Conservation (phyloP, 2,329 filamentous ascomycete genomes). For the Penicillium sclerotigenum region DNA sequence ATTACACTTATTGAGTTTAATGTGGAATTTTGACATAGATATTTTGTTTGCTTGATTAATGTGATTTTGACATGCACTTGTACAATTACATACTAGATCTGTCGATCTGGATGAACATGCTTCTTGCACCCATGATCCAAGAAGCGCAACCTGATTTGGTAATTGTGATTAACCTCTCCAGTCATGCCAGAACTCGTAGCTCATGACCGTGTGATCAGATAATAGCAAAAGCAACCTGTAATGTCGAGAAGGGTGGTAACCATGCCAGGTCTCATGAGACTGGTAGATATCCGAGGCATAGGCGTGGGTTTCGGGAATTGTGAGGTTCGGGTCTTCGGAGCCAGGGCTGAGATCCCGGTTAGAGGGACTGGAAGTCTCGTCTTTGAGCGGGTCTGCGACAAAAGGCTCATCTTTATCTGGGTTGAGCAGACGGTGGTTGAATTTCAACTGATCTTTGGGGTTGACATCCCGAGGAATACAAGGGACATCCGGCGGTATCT, state of each 20-base stretch:
- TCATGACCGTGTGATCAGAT: slow-evolving; percentile 55
- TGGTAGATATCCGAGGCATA: slow-evolving; percentile 30
- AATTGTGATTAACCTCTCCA: slow-evolving; percentile 26
- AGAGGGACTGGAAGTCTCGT: neutral
- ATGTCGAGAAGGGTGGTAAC: slow-evolving; percentile 41
- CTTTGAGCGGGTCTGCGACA: neutral
- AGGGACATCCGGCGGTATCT: slow-evolving; percentile 36
- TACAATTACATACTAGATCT: neutral
- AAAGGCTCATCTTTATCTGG: neutral
- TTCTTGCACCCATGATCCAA: neutral
- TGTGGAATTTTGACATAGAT: too few species aligned
- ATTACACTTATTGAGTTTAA: neutral
- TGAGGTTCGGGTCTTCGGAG: slow-evolving; percentile 10
- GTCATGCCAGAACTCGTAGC: slow-evolving; percentile 56
- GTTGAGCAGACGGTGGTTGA: slow-evolving; percentile 17
- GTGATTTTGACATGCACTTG: neutral
- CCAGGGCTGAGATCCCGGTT: neutral
- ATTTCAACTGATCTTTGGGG: slow-evolving; percentile 17
- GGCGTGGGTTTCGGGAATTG: slow-evolving; percentile 37
- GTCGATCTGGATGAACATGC: neutral
- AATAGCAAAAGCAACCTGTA: slow-evolving; percentile 57
- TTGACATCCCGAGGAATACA: slow-evolving; percentile 29
- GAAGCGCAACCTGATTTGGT: neutral
- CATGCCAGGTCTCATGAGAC: slow-evolving; percentile 40
- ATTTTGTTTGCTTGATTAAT: neutral